Evolutionary conservation across 2,329 filamentous ascomycete species (phyloP).

Genomic region (Paradendryphiella salina): DNA sequence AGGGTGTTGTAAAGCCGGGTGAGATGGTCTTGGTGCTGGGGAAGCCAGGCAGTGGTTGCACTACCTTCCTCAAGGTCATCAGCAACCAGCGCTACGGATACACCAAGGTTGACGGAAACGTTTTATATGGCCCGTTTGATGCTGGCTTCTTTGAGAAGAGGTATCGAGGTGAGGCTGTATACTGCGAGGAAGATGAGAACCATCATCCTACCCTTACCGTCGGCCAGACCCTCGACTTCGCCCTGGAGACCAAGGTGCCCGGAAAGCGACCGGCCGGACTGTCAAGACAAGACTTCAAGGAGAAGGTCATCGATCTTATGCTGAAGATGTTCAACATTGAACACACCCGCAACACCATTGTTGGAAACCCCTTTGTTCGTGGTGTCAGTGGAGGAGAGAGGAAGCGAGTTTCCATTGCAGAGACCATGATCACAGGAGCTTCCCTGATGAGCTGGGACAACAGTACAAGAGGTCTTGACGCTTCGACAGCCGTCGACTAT

Average conservation of each 20-base stretch:
- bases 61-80: slow-evolving; percentile 59
- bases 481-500: slow-evolving; percentile 55
- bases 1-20: slow-evolving; percentile 63
- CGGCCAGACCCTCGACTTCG: slow-evolving; percentile 83
- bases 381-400: slow-evolving; percentile 80
- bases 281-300: slow-evolving; percentile 73
- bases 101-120: slow-evolving; percentile 68
- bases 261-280: slow-evolving; percentile 76
- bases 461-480: slow-evolving; percentile 54
- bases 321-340: slow-evolving; percentile 94
- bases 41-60: slow-evolving; percentile 66
- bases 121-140: slow-evolving; percentile 74
- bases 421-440: slow-evolving; percentile 75
- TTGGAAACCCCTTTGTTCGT: slow-evolving; percentile 76
- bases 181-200: slow-evolving; percentile 84
- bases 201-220: slow-evolving; percentile 86
- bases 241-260: slow-evolving; percentile 81
- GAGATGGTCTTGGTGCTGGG: slow-evolving; percentile 89
- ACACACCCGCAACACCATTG: slow-evolving; percentile 81
- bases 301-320: slow-evolving; percentile 71
- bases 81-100: slow-evolving; percentile 62
- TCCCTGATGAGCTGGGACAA: slow-evolving; percentile 69
- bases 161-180: slow-evolving; percentile 81
- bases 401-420: slow-evolving; percentile 79
- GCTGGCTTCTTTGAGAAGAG: slow-evolving; percentile 68